Evolutionary conservation across 1,284 basidiomycete species (phyloP), one percentile per base, ranked within the genome.

Genomic region (Thecaphora thlaspeos): DNA sequence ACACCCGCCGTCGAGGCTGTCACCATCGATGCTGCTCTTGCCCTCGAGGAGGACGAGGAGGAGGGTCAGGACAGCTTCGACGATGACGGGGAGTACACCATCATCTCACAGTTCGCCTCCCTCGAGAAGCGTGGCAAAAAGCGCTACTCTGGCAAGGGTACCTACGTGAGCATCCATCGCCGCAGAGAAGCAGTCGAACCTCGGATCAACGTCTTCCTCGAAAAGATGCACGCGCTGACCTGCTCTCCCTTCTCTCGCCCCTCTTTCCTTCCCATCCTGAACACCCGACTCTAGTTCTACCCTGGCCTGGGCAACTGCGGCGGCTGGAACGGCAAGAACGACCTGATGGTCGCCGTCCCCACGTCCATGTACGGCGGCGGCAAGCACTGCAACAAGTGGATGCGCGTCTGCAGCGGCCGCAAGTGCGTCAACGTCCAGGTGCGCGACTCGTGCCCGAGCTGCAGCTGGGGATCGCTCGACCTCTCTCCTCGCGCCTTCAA

Each of bases 291-390:
- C 7, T 15, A 38, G 37, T 64, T 59, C 53, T 17, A 22, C 4
- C 61, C 61, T 17, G 44, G 55, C 28, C 56, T 52, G 26, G 61
- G 61, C 2, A 43, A 53, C 4, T 65, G 62, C 48, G 62, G 62
- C n/a, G 23, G 34, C 17, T 54, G 51, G 51, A 57, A 61, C 51
- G 52, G 30, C 12, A 43, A 14, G 4, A 36, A 30, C 26, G 62
- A 60, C 38, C 46, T 54, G 44, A 57, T 65, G 32, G 62, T 65
- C 7, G 62, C 62, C 0, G 48, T 65, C 0, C 51, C 51, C 4
- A 18, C 37, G 3, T 57, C 61, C 26, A 48, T 61, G 38, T 65
- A 56, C 44, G 21, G 48, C 3, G 45, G 38, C 8, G 58, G 62
- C 17, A 22, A 34, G n/a, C 56, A 60, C 37, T 65, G 62, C 26